These are phyloP conservation scores for Fusarium anthophilum DNA, from an alignment of 2,329 filamentous ascomycete species.

Conservation along the genomic window DNA sequence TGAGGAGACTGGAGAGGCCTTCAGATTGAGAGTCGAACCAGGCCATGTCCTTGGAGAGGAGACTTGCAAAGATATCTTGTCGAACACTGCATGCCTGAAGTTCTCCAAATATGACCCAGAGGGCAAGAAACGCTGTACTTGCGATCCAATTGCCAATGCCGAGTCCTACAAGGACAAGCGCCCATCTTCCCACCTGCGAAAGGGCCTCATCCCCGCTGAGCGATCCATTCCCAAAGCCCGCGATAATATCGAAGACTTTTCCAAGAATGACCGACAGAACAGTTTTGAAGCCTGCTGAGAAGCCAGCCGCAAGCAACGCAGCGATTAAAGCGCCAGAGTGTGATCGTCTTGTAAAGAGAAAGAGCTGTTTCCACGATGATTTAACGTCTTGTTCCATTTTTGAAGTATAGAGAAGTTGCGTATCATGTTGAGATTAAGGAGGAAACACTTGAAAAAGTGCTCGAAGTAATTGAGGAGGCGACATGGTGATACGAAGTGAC, in stretches of 20 bases:
- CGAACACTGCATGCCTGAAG: conserved; percentile 76
- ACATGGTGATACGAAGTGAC: not conserved
- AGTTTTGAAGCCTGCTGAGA: conserved; percentile 71
- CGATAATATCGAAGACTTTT: conserved; percentile 76
- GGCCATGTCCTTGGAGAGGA: conserved; percentile 77
- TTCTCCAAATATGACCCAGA: conserved; percentile 84
- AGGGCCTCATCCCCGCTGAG: conserved; percentile 62
- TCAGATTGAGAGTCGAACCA: conserved; percentile 84
- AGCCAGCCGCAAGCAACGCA: conserved; percentile 65
- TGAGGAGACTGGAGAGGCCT: conserved; percentile 76
- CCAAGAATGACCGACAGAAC: conserved; percentile 77
- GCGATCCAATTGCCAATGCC: conserved; percentile 73
- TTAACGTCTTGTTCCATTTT: conserved; percentile 32
- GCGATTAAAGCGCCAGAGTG: conserved; percentile 65
- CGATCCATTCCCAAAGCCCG: conserved; percentile 68
- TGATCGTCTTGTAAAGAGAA: conserved; percentile 73
- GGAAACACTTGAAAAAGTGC: not conserved
- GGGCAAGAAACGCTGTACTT: conserved; percentile 71
- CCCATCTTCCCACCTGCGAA: conserved; percentile 65
- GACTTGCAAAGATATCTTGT: conserved; percentile 69
- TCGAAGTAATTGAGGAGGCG: not conserved
- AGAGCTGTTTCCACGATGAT: conserved; percentile 62
- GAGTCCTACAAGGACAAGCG: conserved; percentile 69
- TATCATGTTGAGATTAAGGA: not conserved
- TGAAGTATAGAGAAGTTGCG: not conserved